Base-by-base conservation (phyloP, 202 grass and related monocot species). In the Zoysia matrella region DNA sequence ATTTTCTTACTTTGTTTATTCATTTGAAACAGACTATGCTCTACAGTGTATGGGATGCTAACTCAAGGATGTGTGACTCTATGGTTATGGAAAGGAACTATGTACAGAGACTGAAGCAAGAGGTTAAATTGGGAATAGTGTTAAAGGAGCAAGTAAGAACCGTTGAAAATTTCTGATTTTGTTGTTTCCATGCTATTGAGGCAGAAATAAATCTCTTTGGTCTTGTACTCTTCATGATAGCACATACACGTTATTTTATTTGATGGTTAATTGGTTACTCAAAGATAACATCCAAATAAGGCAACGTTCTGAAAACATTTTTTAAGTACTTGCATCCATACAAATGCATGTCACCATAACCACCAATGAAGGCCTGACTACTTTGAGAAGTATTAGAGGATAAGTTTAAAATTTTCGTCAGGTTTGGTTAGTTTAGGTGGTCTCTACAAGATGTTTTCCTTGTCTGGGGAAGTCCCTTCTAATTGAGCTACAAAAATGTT, bases 91-190 rank as follows among this genome's bases (percentile, higher is more conserved):
- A 30, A 30, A 30, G 22, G 22, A 30, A 74, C 82, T 54, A 89
- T 60, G 85, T 92, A 65, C 85, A 97, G 84, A 86, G 80, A 54
- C 64, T 94, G 64, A 84, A 56, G 40, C 94, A 88, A 84, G 87
- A 97, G 76, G 84, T 86, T 64, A 97, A 94, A 71, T 41, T 94
- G 80, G 89, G 53, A 71, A 52, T 86, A 72, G 87, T 97, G 61
- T 86, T 97, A 80, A 94, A 80, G 75, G 89, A 90, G 45, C 91
- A 97, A 79, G 94, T 97, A 92, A 88, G 87, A 90, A 80, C 14
- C 18, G 1, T 82, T 70, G 22, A 77, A 40, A 64, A 75, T 49
- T 83, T 45, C 73, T 52, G 47, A 56, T 14, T 73, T 8, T 46
- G 46, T 70, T 69, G 61, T 74, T 80, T 64, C n/a, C 1, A 45